Evolutionary conservation across 345 rosid genomes (phyloP), one percentile per base, ranked within the genome.

Genomic region (Atalantia buxifolia): DNA sequence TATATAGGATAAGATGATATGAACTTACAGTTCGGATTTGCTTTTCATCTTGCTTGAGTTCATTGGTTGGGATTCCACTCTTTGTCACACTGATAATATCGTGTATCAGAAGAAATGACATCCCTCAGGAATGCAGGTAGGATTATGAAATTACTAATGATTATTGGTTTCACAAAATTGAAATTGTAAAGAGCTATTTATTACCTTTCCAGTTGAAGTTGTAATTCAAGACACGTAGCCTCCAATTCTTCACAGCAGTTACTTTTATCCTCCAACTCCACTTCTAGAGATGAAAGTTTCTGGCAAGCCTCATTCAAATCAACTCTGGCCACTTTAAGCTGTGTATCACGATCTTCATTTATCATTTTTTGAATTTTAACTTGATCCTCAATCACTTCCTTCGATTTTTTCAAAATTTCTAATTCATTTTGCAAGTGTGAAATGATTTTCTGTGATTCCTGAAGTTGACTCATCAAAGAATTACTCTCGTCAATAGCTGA

Each of bases 21-120:
- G 45, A 79, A 89, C 99, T 91, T 85, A 94, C 98, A 25, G 87
- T 85, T 79, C 87, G 87, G 74, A 88, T 87, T 25, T 89, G 86
- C 72, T 81, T 91, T 63, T 84, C 91, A 19, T 84, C 90, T 81
- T 66, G 80, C 80, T 76, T 80, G 76, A 80, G 62, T 73, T 90
- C 89, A 73, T 57, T 35, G 42, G 38, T 45, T 9, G 80, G 82
- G 56, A 27, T 57, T 81, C 81, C 87, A 73, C 83, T 84, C 79
- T 77, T 87, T 35, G 72, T 79, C 75, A 72, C 64, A 77, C 99
- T 96, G 91, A 83, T 85, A 81, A 74, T 48, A 78, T 55, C 68
- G 76, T 27, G 72, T 31, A 81, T 73, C 76, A 79, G 27, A 59
- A 71, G 59, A 33, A 48, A 72, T 45, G 71, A 69, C 73, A 84